phyloP scores from a whole-genome alignment of 805 yeast genomes.

The Wickerhamomyces mucosus region DNA sequence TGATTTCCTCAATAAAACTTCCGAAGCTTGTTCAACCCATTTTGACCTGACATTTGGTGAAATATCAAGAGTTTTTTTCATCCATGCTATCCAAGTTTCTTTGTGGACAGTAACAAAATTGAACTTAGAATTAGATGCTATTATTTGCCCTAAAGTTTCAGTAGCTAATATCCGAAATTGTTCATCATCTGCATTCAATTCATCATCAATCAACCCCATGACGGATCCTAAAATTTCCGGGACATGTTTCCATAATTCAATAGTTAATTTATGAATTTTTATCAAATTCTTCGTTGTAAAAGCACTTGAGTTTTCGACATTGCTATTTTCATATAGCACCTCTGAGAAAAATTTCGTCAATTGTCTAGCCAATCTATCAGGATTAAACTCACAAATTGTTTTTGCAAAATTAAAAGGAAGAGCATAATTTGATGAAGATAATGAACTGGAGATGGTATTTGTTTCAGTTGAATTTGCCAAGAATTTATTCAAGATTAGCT shows the following conservation, averaged over 20 bases:
- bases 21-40: constrained; percentile 58
- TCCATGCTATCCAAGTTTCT: constrained; percentile 61
- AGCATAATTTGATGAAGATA: constrained; percentile 9
- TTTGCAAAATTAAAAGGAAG: constrained; percentile 61
- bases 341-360: constrained; percentile 77
- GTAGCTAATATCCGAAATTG: constrained; percentile 60
- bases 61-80: constrained; percentile 63
- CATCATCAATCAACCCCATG: constrained; percentile 73
- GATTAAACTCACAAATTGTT: constrained; percentile 56
- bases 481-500: constrained; percentile 58
- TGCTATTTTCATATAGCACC: constrained; percentile 38
- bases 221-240: constrained; percentile 70
- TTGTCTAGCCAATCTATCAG: constrained; percentile 66
- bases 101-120: constrained; percentile 51
- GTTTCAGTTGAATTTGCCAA: constrained; percentile 20
- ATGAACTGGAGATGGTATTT: constrained; percentile 8
- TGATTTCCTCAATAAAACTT: constrained; percentile 33
- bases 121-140: constrained; percentile 38
- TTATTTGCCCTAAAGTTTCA: constrained; percentile 58
- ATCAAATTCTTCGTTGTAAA: constrained; percentile 32
- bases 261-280: constrained; percentile 52
- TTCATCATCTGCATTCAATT: constrained; percentile 62
- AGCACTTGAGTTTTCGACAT: constrained; percentile 16
- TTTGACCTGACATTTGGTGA: constrained; percentile 52
- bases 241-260: constrained; percentile 65